A percentile compares a stretch with the other conserved stretches of the same genome.
These are phyloP conservation scores for Vitis hybrid DNA, from an alignment of 177 flowering plant genomes.

Conservation along the genomic window DNA sequence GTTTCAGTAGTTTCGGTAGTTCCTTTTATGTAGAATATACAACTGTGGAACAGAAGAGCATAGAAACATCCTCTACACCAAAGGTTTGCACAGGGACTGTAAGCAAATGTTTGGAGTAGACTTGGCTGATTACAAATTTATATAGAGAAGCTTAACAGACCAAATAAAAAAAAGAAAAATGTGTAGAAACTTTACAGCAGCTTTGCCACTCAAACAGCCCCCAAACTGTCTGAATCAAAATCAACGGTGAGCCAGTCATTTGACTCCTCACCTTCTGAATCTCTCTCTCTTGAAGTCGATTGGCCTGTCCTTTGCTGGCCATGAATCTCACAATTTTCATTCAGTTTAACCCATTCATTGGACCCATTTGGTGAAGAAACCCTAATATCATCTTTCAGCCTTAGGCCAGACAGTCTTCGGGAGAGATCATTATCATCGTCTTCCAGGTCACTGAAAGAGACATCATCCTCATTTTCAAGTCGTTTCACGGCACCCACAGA, in stretches of 20 bases:
- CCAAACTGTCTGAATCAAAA: constrained; percentile 34
- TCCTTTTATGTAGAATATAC: not conserved
- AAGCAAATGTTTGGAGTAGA: no score
- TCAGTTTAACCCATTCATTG: constrained; percentile 54
- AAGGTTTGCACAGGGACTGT: no score
- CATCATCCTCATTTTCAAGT: constrained; percentile 43
- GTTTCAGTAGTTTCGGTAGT: not conserved
- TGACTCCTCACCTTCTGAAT: constrained; percentile 57
- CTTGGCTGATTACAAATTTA: not conserved
- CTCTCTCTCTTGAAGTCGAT: constrained; percentile 32
- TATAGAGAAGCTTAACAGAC: not conserved
- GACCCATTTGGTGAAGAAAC: constrained; percentile 35
- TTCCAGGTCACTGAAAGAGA: constrained; percentile 68
- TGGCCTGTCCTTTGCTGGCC: constrained; percentile 23
- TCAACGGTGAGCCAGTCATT: constrained; percentile 61
- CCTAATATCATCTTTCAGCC: constrained; percentile 7
- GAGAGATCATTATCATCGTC: constrained; percentile 42
- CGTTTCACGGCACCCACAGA: constrained; percentile 19
- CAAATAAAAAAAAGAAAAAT: not conserved
- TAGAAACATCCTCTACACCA: not conserved
- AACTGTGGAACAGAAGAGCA: not conserved
- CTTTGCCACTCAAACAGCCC: constrained; percentile 9
- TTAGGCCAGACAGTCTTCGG: constrained; percentile 14
- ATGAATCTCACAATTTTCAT: constrained; percentile 23
- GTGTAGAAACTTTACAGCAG: constrained; percentile 19